Evolutionary conservation across 129 eudicot species (phyloP).

Genomic region (Erigeron canadensis): DNA sequence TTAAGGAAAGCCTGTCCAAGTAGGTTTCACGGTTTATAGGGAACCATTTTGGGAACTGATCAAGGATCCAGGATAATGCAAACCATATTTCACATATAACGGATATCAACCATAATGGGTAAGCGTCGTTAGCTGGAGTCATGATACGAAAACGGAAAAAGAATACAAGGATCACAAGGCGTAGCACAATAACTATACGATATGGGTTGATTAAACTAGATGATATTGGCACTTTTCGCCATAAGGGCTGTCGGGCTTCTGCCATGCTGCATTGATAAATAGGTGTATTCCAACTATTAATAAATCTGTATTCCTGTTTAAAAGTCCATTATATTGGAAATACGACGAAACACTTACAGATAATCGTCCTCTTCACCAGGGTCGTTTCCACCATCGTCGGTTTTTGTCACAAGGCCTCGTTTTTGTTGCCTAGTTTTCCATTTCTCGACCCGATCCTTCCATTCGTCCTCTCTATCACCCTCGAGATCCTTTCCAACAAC

Average conservation of each 20-base stretch:
- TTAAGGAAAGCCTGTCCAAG: slow-evolving; percentile 76
- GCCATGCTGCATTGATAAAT: slow-evolving; percentile 57
- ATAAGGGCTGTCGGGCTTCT: slow-evolving; percentile 95
- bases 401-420: slow-evolving; percentile 63
- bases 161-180: slow-evolving; percentile 71
- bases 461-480: slow-evolving; percentile 76
- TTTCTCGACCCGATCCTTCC: slow-evolving; percentile 96
- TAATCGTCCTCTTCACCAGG: slow-evolving; percentile 75
- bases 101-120: slow-evolving; percentile 85
- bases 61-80: slow-evolving; percentile 95
- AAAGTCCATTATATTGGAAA: neutral
- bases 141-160: slow-evolving; percentile 85
- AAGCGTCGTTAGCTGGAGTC: slow-evolving; percentile 91
- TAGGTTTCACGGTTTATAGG: slow-evolving; percentile 95
- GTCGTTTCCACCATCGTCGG: slow-evolving; percentile 57
- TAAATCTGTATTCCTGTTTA: neutral
- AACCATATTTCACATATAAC: slow-evolving; percentile 98
- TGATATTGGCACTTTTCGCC: slow-evolving; percentile 89
- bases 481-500: slow-evolving; percentile 84
- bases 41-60: slow-evolving; percentile 95
- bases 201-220: slow-evolving; percentile 88
- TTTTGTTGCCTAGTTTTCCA: slow-evolving; percentile 97
- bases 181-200: slow-evolving; percentile 73
- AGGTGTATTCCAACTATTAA: neutral
- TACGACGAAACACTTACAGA: slow-evolving; percentile 46